Evolutionary conservation across 2,329 filamentous ascomycete species (phyloP).

Genomic region (Shiraia sp.): DNA sequence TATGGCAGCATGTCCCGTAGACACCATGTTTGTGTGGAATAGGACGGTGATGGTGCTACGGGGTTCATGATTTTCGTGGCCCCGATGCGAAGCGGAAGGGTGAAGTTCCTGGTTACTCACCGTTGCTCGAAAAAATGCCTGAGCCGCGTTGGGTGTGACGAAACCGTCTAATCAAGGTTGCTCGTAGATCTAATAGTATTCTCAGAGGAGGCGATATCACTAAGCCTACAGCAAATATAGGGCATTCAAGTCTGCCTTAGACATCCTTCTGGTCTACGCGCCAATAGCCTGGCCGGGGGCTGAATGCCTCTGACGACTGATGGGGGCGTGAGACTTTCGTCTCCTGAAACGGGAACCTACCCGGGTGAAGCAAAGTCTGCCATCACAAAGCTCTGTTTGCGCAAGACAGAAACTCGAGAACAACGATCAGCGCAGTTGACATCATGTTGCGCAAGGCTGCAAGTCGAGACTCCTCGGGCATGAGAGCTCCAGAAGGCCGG

Average conservation of each 20-base stretch:
- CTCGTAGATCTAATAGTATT: slow-evolving; percentile 1
- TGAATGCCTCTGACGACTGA: slow-evolving; percentile 14
- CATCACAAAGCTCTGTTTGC: not conserved
- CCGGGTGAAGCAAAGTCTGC: slow-evolving; percentile 1
- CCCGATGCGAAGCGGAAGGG: no score
- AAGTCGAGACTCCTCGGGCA: slow-evolving; percentile 1
- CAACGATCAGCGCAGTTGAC: not conserved
- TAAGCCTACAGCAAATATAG: slow-evolving; percentile 9
- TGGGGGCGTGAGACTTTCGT: slow-evolving; percentile 18
- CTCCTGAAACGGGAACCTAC: slow-evolving; percentile 24
- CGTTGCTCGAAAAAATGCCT: no score
- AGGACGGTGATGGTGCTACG: no score
- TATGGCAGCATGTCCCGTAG: no score
- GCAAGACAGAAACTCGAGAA: not conserved
- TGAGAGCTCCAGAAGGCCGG: slow-evolving; percentile 9
- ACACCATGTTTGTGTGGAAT: no score
- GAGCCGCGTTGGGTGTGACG: not conserved
- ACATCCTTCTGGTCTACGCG: slow-evolving; percentile 4
- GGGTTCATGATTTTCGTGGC: no score
- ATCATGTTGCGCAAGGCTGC: slow-evolving; percentile 6
- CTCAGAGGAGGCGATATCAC: slow-evolving; percentile 1
- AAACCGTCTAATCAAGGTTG: slow-evolving; percentile 4
- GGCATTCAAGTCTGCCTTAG: slow-evolving; percentile 8
- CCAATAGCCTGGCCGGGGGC: slow-evolving; percentile 17
- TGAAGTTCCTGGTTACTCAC: no score